Base-by-base conservation (phyloP, 352 stramenopile species). In the Pythium aristosporum region DNA sequence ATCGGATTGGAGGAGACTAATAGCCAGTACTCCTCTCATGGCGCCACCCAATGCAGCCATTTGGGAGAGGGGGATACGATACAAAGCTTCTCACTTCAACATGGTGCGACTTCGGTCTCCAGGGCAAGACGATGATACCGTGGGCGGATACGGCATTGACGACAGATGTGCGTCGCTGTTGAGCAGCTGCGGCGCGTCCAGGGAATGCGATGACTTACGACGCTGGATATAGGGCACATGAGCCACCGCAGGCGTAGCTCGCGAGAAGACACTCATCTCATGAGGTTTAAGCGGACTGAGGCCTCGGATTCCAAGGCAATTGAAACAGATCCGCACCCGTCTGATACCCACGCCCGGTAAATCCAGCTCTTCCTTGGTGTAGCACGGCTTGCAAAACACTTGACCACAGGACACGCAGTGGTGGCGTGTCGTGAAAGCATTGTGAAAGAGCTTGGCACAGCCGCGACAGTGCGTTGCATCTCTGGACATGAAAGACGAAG, bases 391-490 rank as follows among this genome's bases (percentile, higher is more conserved):
- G 51, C 77, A 87, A 53, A 87, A 74, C 8, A 70, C 77, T 30
- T 82, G 67, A 11, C 77, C 77, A 63, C 75, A 87, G 3, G 66
- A 60, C 12, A 74, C 65, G 49, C 77, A 87, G 63, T 87, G 81
- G 54, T 75, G 76, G 4, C 77, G 74, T n/a, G 50, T 69, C 21
- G 73, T 73, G n/a, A 86, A 63, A 28, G 74, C 43, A 18, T 16
- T 56, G 61, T 73, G 66, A 42, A 86, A 82, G 15, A 47, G 15
- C 21, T 73, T 73, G 6, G 46, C 16, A 61, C 77, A 86, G 11
- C 68, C 23, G 3, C 71, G 67, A 52, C 77, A 86, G 43, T 56
- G 67, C 39, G 72, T 73, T 4, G 67, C 67, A 5, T 49, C 55
- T 6, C 75, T 63, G 54, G 6, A 57, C 36, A 49, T 21, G 12